Evolutionary conservation across 2,329 filamentous ascomycete species (phyloP).

Genomic region (Tolypocladium sp.): DNA sequence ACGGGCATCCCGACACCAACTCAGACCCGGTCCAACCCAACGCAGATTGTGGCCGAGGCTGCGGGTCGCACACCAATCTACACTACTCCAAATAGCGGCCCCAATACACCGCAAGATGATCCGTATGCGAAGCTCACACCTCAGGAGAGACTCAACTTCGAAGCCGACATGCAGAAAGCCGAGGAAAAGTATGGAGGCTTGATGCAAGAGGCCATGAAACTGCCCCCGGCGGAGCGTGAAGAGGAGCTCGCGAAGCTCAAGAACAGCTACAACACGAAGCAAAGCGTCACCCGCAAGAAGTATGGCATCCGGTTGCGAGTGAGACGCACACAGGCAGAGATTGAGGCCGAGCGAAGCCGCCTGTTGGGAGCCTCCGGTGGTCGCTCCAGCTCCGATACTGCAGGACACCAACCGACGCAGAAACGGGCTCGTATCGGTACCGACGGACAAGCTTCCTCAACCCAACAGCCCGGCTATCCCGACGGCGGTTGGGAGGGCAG

Average conservation of each 20-base stretch:
- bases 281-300: conserved; percentile 47
- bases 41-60: neutral
- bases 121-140: conserved; percentile 36
- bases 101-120: conserved; percentile 16
- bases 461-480: neutral
- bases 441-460: neutral
- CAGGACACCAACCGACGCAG: neutral
- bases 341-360: conserved; percentile 33
- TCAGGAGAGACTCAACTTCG: conserved; percentile 13
- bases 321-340: conserved; percentile 36
- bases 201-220: conserved; percentile 30
- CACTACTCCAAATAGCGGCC: neutral
- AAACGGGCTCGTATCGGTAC: neutral
- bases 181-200: conserved; percentile 27
- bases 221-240: conserved; percentile 23
- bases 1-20: neutral
- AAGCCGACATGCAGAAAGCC: conserved; percentile 17
- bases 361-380: conserved; percentile 12
- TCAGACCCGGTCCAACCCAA: neutral
- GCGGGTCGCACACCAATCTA: neutral
- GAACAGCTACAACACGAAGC: conserved; percentile 46
- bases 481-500: neutral
- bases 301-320: conserved; percentile 46
- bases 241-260: conserved; percentile 31
- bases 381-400: neutral